Conservation (phyloP, 2,329 filamentous ascomycete genomes). For the Colletotrichum echinochloae region DNA sequence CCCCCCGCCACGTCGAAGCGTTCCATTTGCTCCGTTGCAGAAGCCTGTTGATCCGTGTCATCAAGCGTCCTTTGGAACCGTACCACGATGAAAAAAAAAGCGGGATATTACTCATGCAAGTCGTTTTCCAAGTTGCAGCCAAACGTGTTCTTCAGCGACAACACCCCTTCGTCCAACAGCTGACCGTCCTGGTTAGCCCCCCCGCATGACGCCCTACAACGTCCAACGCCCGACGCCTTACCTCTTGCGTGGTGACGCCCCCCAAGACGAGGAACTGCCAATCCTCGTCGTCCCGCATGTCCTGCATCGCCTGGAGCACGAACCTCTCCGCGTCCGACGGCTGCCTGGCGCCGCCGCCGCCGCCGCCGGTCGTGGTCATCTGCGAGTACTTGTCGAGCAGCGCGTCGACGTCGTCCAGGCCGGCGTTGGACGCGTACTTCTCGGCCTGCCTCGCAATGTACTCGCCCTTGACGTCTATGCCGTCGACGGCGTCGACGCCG, state of each 20-base stretch:
- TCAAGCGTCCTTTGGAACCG: background rate
- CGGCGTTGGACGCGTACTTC: background rate
- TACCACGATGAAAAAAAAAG: background rate
- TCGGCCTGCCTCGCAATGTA: constrained; percentile 4
- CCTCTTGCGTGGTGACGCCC: constrained; percentile 50
- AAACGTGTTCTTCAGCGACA: constrained; percentile 41
- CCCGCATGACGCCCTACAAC: no score
- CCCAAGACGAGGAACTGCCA: constrained; percentile 48
- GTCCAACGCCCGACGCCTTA: constrained; percentile 4
- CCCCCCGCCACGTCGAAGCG: background rate
- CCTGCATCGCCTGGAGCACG: constrained; percentile 4
- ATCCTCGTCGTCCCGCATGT: constrained; percentile 46
- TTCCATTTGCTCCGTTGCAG: constrained; percentile 31
- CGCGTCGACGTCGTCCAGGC: constrained; percentile 38
- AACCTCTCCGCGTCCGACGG: background rate
- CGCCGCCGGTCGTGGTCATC: constrained; percentile 41
- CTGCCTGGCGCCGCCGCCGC: background rate
- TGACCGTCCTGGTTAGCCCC: constrained; percentile 33
- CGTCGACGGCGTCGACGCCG: constrained; percentile 2
- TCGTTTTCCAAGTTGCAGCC: constrained; percentile 39
- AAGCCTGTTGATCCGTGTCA: constrained; percentile 24
- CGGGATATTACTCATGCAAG: constrained; percentile 43
- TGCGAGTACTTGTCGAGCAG: constrained; percentile 43
- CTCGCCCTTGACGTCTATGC: background rate
- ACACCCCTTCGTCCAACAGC: constrained; percentile 44